Conservation (phyloP, 2,329 filamentous ascomycete genomes). For the Cladosporium oxysporum region DNA sequence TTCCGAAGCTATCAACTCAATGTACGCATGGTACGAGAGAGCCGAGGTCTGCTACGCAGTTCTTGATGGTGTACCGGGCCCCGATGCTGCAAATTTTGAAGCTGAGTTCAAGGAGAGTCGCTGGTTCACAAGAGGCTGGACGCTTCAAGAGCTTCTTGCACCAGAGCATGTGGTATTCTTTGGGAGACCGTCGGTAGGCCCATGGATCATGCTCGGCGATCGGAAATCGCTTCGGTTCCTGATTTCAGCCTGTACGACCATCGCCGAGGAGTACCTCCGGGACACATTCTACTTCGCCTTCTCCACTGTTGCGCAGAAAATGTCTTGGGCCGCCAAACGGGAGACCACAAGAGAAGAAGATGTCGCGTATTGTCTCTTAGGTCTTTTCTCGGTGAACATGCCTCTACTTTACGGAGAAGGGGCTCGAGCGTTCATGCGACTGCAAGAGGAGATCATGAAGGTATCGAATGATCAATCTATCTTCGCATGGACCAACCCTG, state of each 20-base stretch:
- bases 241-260: too few relatives aligned
- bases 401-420: slow-evolving; percentile 28
- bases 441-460: slow-evolving; percentile 28
- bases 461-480: slow-evolving; percentile 26
- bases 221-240: neutral
- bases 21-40: slow-evolving; percentile 36
- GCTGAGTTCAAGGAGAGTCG: neutral
- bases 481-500: slow-evolving; percentile 21
- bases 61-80: slow-evolving; percentile 30
- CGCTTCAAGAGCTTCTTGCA: slow-evolving; percentile 11
- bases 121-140: slow-evolving; percentile 16
- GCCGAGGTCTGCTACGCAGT: slow-evolving; percentile 39
- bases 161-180: neutral
- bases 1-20: slow-evolving; percentile 32
- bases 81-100: neutral
- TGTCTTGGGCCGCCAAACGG: slow-evolving; percentile 26
- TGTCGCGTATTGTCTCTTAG: slow-evolving; percentile 28
- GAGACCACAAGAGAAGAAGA: slow-evolving; percentile 26
- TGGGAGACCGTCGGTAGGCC: neutral
- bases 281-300: too few relatives aligned
- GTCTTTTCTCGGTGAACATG: slow-evolving; percentile 27
- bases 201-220: neutral
- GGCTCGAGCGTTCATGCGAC: slow-evolving; percentile 22
- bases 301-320: slow-evolving; percentile 20
- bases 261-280: too few relatives aligned